These are phyloP conservation scores for Simplicillium aogashimaense DNA, from an alignment of 2,329 filamentous ascomycete genomes.

Conservation along the genomic window DNA sequence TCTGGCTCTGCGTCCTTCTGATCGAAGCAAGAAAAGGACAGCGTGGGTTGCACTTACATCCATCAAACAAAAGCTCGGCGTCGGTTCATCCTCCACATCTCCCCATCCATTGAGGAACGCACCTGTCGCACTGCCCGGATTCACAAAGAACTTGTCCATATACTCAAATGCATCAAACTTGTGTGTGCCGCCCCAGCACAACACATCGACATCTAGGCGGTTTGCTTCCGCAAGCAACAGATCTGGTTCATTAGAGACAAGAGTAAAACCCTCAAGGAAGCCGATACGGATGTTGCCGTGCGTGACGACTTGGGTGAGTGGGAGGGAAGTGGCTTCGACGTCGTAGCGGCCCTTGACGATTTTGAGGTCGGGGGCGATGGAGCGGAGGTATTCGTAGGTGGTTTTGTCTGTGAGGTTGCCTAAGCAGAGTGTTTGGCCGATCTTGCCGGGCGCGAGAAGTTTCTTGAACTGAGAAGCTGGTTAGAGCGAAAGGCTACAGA, in stretches of 20 bases:
- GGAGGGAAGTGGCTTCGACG: constrained; percentile 55
- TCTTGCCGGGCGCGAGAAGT: constrained; percentile 74
- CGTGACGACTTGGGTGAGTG: constrained; percentile 55
- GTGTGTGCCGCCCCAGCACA: constrained; percentile 61
- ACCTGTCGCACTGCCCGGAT: constrained; percentile 57
- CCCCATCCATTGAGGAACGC: constrained; percentile 50
- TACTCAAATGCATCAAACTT: constrained; percentile 63
- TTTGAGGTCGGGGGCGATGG: constrained; percentile 62
- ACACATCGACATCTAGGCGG: constrained; percentile 57
- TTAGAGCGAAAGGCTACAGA: neutral
- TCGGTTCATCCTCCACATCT: constrained; percentile 57
- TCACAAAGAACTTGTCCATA: constrained; percentile 67
- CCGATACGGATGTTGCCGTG: constrained; percentile 57
- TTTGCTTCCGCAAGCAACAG: constrained; percentile 58
- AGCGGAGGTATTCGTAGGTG: constrained; percentile 72
- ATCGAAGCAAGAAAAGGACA: neutral
- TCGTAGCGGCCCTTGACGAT: constrained; percentile 60
- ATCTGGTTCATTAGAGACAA: constrained; percentile 58
- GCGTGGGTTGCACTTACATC: constrained; percentile 82
- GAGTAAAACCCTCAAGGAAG: constrained; percentile 59
- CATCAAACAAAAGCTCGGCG: constrained; percentile 94
- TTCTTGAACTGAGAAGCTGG: constrained; percentile 60
- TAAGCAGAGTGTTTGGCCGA: constrained; percentile 70
- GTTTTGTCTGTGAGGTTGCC: constrained; percentile 72
- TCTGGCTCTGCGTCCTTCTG: neutral